Conservation (phyloP, 2,329 filamentous ascomycete species). For the Rachicladosporium sp. region DNA sequence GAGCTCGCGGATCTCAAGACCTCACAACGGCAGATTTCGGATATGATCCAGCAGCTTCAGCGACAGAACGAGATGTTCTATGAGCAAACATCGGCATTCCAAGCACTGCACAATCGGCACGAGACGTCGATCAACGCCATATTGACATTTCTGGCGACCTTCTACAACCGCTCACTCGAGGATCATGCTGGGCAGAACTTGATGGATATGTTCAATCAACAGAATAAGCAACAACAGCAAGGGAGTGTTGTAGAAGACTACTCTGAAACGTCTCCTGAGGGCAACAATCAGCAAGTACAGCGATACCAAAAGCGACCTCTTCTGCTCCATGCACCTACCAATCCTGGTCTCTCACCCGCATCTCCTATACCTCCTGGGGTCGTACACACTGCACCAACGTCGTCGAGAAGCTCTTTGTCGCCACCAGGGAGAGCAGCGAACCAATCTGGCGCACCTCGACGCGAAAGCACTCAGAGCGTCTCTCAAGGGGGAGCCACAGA, state of each 20-base stretch:
- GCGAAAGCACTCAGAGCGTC: constrained; percentile 7
- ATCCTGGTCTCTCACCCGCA: constrained; percentile 8
- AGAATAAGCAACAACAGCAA: constrained; percentile 28
- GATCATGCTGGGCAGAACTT: constrained; percentile 69
- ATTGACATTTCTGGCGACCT: constrained; percentile 87
- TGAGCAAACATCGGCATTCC: constrained; percentile 76
- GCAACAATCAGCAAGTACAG: constrained; percentile 17
- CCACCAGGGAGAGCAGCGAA: constrained; percentile 13
- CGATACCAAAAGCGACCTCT: constrained; percentile 19
- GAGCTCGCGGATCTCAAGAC: constrained; percentile 73
- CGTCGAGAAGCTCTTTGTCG: constrained; percentile 14
- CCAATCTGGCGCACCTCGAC: constrained; percentile 8
- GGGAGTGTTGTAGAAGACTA: constrained; percentile 52
- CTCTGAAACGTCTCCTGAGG: constrained; percentile 27
- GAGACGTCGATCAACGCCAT: constrained; percentile 99
- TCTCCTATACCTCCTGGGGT: constrained; percentile 15
- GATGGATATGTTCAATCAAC: constrained; percentile 61
- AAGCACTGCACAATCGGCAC: constrained; percentile 86
- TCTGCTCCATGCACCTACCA: constrained; percentile 21
- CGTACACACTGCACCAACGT: constrained; percentile 15
- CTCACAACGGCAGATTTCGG: constrained; percentile 76
- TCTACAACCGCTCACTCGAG: constrained; percentile 87
- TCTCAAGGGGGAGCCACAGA: constrained; percentile 5
- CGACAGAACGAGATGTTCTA: constrained; percentile 81
- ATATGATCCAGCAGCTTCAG: constrained; percentile 66